Base-by-base conservation (phyloP, 106 monocot species). In the Dendrobium chrysotoxum region DNA sequence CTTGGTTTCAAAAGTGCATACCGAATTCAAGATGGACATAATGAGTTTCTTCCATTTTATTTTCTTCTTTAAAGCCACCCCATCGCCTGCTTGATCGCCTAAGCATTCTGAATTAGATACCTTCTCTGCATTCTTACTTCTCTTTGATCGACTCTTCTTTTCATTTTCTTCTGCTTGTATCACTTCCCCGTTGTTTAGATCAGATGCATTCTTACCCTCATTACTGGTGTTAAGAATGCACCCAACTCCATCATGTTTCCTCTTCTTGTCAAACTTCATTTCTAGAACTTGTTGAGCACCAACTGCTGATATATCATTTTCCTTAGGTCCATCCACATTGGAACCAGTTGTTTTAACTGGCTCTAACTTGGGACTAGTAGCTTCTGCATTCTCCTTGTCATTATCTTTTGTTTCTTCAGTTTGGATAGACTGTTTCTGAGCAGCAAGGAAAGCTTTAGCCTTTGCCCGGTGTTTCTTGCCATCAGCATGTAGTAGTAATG, bases 391-490 rank as follows among this genome's bases (percentile, higher is more conserved):
- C 9, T 47, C 85, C 21, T 83, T 81, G 11, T 74, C 64, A 53
- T 65, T 79, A 18, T 44, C 53, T 77, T 78, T 72, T 77, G 78
- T 28, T 39, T 85, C 86, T 23, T 77, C 84, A 2, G 72, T 67
- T 66, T 81, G 84, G 74, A 15, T 70, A 30, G 84, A 67, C 79
- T 89, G 85, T 21, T 92, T 94, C 82, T 98, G 92, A 76, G 88
- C 53, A 79, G 92, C 91, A 94, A 91, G 94, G 80, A 84, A 98
- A 72, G 89, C 97, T 73, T 89, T 89, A 35, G 97, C 97, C 78
- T 98, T 98, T 77, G 92, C 94, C 83, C 92, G 81, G 81, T 98
- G 97, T 84, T 98, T 98, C 91, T 98, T 98, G 39, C 97, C 97
- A 79, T 98, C 97, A 38, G 94, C 97, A 88, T 98, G 97, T 20